Evolutionary conservation across 768 basidiomycete genomes (phyloP).

Genomic region (Lactarius psammicola): DNA sequence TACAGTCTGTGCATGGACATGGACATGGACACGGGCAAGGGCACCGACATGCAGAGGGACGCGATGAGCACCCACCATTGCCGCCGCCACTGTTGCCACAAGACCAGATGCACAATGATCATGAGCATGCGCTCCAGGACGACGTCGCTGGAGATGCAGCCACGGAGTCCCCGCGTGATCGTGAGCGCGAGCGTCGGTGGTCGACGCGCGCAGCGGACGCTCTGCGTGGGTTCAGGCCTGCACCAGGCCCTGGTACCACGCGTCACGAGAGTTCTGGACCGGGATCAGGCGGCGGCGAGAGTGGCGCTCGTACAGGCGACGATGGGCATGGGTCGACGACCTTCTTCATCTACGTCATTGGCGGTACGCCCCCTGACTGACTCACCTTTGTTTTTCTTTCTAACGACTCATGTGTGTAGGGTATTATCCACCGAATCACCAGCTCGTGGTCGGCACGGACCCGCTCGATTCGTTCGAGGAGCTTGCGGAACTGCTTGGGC

Average conservation of each 20-base stretch:
- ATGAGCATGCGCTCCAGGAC: slow-evolving; percentile 1
- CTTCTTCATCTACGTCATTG: slow-evolving; percentile 89
- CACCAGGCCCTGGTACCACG: slow-evolving; percentile 26
- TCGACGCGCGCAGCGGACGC: slow-evolving; percentile 63
- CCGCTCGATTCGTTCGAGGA: slow-evolving; percentile 80
- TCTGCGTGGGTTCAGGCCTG: slow-evolving; percentile 51
- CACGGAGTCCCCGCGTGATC: slow-evolving; percentile 1
- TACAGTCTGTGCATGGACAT: slow-evolving; percentile 67
- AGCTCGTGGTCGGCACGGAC: slow-evolving; percentile 76
- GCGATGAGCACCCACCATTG: slow-evolving; percentile 2
- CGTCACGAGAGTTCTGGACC: slow-evolving; percentile 26
- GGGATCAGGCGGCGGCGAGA: slow-evolving; percentile 2
- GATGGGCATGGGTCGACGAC: slow-evolving; percentile 52
- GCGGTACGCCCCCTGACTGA: slow-evolving; percentile 45
- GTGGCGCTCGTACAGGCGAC: slow-evolving; percentile 14
- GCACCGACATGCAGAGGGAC: slow-evolving; percentile 19
- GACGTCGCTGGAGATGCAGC: neutral
- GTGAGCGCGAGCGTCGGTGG: slow-evolving; percentile 47
- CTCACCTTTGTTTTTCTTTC: neutral
- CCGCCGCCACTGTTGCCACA: neutral
- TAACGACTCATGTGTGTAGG: slow-evolving; percentile 43
- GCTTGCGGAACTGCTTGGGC: slow-evolving; percentile 78
- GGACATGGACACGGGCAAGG: slow-evolving; percentile 20
- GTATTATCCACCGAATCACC: slow-evolving; percentile 91
- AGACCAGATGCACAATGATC: slow-evolving; percentile 1